Evolutionary conservation across 1,139 yeast species (phyloP), one percentile per base, ranked within the genome.

Genomic region (Wickerhamomyces sp.): DNA sequence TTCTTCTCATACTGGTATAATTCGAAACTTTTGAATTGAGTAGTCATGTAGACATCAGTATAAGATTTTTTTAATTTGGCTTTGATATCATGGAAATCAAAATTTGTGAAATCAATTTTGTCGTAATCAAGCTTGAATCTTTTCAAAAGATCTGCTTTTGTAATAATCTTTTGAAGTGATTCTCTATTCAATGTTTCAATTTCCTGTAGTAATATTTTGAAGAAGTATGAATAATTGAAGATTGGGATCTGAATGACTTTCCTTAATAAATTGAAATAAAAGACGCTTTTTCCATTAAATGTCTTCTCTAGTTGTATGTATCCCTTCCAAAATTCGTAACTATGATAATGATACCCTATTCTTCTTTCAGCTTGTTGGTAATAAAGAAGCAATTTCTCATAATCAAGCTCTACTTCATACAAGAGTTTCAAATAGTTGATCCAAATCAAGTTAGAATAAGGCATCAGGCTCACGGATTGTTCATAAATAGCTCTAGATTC

Each of bases 371-470:
- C 96, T 4, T 55, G 52, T 52, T 81, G 87, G 53, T 85, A 87
- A 15, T 72, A 53, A n/a, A 51, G 44, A 14, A 73, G 47, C 10
- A 80, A 48, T 46, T 59, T 45, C 12, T 51, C 55, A 31, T 56
- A 55, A 21, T 57, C 50, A 13, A 50, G 35, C 10, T 38, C 63
- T 1, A 76, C 71, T 20, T 67, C 64, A 34, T 77, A 61, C 45
- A 74, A 66, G 50, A 85, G 77, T 35, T 71, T 63, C 41, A 87
- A 64, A 57, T 81, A 92, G 14, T 69, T 61, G 3, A 75, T 58
- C 98, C 98, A 92, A n/a, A 88, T 53, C 6, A 81, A 72, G 9
- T 86, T 67, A 6, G 89, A 79, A 43, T 48, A 65, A 1, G 78
- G 75, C 26, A 79, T 54, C n/a, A 67, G 58, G 4, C 60, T 57